Percentiles rank a stretch among this genome's conserved stretches.
Evolutionary conservation across 345 rosid genomes (phyloP).

Genomic region (Euphorbia tirucalli): DNA sequence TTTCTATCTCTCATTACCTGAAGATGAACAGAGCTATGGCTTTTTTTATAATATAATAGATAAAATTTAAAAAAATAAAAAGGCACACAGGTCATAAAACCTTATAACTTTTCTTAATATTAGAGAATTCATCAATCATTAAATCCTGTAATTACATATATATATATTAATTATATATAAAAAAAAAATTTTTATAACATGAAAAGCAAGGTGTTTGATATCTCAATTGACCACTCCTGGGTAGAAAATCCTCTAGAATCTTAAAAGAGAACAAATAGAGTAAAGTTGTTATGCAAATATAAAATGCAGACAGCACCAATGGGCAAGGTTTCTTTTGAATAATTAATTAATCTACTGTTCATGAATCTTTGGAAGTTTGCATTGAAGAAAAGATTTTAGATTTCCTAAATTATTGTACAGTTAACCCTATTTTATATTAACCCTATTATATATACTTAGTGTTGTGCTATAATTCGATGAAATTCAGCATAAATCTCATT

Average conservation of each 20-base stretch:
- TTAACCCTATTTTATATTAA: too few relatives aligned
- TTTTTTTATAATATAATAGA: too few relatives aligned
- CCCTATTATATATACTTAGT: not conserved
- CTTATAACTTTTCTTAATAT: constrained; percentile 31
- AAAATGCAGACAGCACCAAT: not conserved
- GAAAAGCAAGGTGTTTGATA: constrained; percentile 21
- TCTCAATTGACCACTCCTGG: constrained; percentile 27
- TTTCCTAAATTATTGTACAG: not conserved
- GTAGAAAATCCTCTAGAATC: constrained; percentile 40
- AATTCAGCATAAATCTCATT: not conserved
- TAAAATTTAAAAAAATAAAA: too few relatives aligned
- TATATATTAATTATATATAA: constrained; percentile 12
- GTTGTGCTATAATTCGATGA: not conserved
- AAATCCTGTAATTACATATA: not conserved
- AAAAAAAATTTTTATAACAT: too few relatives aligned
- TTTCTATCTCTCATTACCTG: not conserved
- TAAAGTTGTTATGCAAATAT: constrained; percentile 14
- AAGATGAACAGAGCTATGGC: too few relatives aligned
- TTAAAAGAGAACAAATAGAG: constrained; percentile 19
- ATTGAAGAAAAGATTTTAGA: not conserved
- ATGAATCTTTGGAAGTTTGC: not conserved
- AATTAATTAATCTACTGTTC: not conserved
- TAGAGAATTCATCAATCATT: constrained; percentile 22
- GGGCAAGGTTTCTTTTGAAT: constrained; percentile 11
- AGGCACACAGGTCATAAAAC: constrained; percentile 24